Evolutionary conservation across 805 yeast genomes (phyloP), one percentile per base, ranked within the genome.

Genomic region (Kodamaea restingae): DNA sequence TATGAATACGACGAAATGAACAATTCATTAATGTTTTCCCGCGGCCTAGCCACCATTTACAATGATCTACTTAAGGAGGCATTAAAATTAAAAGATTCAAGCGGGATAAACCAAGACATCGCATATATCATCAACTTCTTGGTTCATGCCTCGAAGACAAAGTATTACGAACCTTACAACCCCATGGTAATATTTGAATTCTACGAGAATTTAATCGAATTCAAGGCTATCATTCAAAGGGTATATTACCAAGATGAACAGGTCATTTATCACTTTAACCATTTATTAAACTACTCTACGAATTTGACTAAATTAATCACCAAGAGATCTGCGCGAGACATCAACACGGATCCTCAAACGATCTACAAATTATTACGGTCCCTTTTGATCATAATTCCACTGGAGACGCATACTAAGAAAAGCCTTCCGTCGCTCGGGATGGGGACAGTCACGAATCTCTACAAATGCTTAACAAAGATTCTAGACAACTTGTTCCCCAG

Each of bases 401-500:
- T 56, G n/a, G 43, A 40, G 11, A 38, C 52, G 9, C 50, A 42
- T 12, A 20, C 48, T 1, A 15, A 46, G n/a, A 40, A 49, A 48
- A 31, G 50, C 51, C 10, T 18, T 44, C 5, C 54, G 44, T 17
- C 36, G 9, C 35, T 27, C 3, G 15, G 29, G 11, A 30, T 36
- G 34, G 34, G 39, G 7, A 18, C 47, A 2, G 18, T 52, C 4
- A 38, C 49, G 29, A 29, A 42, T 20, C 41, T 55, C 5, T 55
- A 40, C 35, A 24, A 37, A 12, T 28, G 51, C 2, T 33, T 58
- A 29, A 35, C 53, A 2, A 34, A 32, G 5, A 37, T 50, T 2
- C 32, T 58, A 12, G 51, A 50, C 35, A 50, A 49, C 41, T 32
- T 58, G 21, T 51, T 58, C 37, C 63, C 63, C 1, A 29, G 41